These are phyloP conservation scores for Apiospora malaysiana DNA, from an alignment of 2,329 filamentous ascomycete species.

Conservation along the genomic window DNA sequence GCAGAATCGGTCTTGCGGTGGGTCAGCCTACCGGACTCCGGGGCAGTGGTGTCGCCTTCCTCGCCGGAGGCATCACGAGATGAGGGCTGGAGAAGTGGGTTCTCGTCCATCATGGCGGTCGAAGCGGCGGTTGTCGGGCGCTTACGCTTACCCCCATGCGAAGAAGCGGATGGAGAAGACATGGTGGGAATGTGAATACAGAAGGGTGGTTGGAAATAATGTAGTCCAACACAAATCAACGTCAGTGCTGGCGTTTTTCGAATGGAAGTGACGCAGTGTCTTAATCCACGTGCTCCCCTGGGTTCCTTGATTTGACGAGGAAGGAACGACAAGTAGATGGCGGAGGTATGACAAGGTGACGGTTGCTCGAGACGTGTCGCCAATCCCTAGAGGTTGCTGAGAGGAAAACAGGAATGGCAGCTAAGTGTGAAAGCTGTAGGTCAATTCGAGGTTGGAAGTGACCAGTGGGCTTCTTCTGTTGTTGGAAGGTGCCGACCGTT, in stretches of 20 bases:
- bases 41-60: constrained; percentile 76
- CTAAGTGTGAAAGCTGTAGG: background rate
- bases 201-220: background rate
- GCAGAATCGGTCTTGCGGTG: constrained; percentile 61
- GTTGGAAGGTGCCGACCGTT: background rate
- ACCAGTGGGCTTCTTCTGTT: background rate
- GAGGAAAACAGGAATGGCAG: background rate
- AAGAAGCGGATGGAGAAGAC: constrained; percentile 64
- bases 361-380: constrained; percentile 4
- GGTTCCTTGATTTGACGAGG: constrained; percentile 14
- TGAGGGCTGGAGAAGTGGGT: constrained; percentile 69
- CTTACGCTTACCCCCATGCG: constrained; percentile 77
- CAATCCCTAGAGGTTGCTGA: background rate
- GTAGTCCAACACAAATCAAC: background rate
- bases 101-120: constrained; percentile 57
- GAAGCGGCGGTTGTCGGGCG: constrained; percentile 63
- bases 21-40: constrained; percentile 59
- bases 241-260: background rate
- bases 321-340: background rate
- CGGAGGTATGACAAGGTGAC: background rate
- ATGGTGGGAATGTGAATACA: constrained; percentile 45
- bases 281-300: background rate
- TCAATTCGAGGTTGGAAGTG: background rate
- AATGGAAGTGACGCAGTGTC: constrained; percentile 9
- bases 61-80: constrained; percentile 85